Evolutionary conservation across 371 early-diverging fungal species (phyloP), one percentile per base, ranked within the genome.

Genomic region (Apophysomyces ossiformis): DNA sequence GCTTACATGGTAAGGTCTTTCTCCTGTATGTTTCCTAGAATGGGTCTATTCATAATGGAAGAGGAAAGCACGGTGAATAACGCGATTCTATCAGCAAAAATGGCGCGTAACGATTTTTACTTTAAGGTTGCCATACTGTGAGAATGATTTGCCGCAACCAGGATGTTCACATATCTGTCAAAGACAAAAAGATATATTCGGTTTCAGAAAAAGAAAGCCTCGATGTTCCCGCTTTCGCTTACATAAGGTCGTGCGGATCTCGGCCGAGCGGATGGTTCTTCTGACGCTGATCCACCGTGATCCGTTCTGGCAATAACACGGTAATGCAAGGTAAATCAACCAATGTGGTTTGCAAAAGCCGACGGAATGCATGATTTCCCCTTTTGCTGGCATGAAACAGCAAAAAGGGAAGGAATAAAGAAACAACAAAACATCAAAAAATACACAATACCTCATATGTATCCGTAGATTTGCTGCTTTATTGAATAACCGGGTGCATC

Each of bases 1-100:
- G 11, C 18, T 47, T 59, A 59, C 60, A 15, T 59, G 60, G 35
- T 59, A 59, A 59, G 60, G 60, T 12, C 60, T 36, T 59, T 59
- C 60, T 11, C 60, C 60, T 38, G 60, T 59, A 59, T 59, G 60
- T 39, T 59, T 59, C 38, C 60, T 59, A 18, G 39, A 37, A 59
- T 59, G 60, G 5, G 60, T 59, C 60, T 59, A 26, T 26, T 26
- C 32, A 26, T 26, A 26, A 26, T 26, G 32, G 32, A 26, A 26
- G 32, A 26, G 32, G 32, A 26, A 26, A 41, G 35, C 13, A 39
- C 7, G 13, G 18, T 13, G 8, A n/a, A 59, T 37, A 11, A 39
- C 7, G n/a, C 37, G 39, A 12, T 16, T 12, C 21, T 8, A 38
- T 7, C 11, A 39, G n/a, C 18, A 12, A 26, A 26, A 26, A 26